Evolutionary conservation across 352 stramenopile genomes (phyloP), one percentile per base, ranked within the genome.

Genomic region (Aphanomyces stellatus): DNA sequence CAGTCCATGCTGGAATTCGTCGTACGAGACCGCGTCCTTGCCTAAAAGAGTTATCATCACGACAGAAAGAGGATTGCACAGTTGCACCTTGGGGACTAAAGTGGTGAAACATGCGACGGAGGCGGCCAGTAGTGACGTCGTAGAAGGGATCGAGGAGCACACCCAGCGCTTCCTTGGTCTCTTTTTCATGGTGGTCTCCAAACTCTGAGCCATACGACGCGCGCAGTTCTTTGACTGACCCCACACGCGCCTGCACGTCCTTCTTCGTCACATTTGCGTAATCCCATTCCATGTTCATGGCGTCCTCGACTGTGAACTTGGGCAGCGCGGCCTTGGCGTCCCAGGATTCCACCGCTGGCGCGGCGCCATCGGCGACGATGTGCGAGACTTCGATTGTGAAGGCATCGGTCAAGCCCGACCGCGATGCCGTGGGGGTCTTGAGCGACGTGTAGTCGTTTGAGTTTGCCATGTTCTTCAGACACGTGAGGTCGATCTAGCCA

Each of bases 131-230:
- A 10, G 82, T 94, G 55, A 94, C 81, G 49, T 94, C 85, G 56
- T 91, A 92, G 69, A 90, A 89, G 43, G 85, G 83, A 30, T 94
- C 85, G 80, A 90, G 88, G 19, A 94, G 74, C 11, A 67, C 48
- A 19, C 37, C n/a, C 11, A 67, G 49, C 28, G 57, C 60, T 46
- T 65, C 59, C 19, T 59, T 31, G 3, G 41, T n/a, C 11, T 67
- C 60, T 22, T 19, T 15, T 15, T 67, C 60, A 27, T 13, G 28
- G 35, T 51, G 17, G 22, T 37, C 59, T 11, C 37, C 37, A 37
- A 55, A 55, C 24, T 65, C 59, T n/a, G 30, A 48, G 17, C 6
- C 19, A 24, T 35, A 22, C 8, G 59, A 65, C 37, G 13, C 11
- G 11, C 37, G 37, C 37, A 46, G 27, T n/a, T n/a, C n/a, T n/a